Evolutionary conservation across 1,139 yeast genomes (phyloP).

Genomic region (Hyphopichia wangnamkhiaoensis): DNA sequence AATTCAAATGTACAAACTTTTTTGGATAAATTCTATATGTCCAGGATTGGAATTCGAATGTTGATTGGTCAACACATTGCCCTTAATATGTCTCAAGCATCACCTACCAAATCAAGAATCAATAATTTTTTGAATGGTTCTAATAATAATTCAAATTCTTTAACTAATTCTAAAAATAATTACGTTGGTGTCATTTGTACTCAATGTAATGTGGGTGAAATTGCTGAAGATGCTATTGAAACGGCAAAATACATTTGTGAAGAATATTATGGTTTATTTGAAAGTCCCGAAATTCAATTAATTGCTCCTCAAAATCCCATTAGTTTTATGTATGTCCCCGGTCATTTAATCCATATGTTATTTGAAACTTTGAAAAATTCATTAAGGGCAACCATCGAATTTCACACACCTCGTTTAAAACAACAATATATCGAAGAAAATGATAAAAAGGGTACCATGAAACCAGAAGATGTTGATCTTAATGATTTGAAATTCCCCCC

Average conservation of each 20-base stretch:
- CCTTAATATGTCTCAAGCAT: slow-evolving; percentile 63
- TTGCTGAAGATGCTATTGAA: slow-evolving; percentile 83
- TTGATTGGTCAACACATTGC: slow-evolving; percentile 88
- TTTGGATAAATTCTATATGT: slow-evolving; percentile 81
- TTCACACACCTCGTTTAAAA: slow-evolving; percentile 51
- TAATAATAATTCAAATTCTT: slow-evolving; percentile 10
- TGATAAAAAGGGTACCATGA: slow-evolving; percentile 3
- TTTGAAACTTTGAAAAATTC: slow-evolving; percentile 86
- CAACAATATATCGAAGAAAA: slow-evolving; percentile 40
- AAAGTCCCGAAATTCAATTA: slow-evolving; percentile 77
- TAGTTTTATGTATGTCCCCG: slow-evolving; percentile 85
- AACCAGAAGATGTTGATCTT: slow-evolving; percentile 47
- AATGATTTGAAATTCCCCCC: slow-evolving; percentile 78
- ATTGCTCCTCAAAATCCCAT: slow-evolving; percentile 68
- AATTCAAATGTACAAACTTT: slow-evolving; percentile 74
- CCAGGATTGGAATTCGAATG: slow-evolving; percentile 87
- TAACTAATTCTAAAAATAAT: slow-evolving; percentile 33
- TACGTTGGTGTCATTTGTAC: slow-evolving; percentile 88
- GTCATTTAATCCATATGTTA: slow-evolving; percentile 84
- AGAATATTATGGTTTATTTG: slow-evolving; percentile 80
- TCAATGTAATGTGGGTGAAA: slow-evolving; percentile 73
- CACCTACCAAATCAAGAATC: slow-evolving; percentile 44
- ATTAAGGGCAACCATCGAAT: slow-evolving; percentile 81
- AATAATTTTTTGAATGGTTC: slow-evolving; percentile 37
- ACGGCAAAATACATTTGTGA: slow-evolving; percentile 86